These are phyloP conservation scores for Beta corolliflora DNA, from an alignment of 179 eudicot species.

Conservation along the genomic window DNA sequence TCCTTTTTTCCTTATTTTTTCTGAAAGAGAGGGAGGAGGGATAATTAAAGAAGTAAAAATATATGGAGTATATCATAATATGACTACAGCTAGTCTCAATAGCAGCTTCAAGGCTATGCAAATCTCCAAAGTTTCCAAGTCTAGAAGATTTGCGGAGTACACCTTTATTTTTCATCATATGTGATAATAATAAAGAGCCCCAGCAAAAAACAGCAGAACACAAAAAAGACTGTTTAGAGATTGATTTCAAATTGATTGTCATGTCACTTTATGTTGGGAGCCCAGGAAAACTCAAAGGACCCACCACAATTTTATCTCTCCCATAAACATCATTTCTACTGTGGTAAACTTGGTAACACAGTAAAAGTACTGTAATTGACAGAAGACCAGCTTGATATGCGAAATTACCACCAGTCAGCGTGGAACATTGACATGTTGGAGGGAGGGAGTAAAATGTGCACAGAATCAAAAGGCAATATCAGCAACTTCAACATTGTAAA, in stretches of 20 bases:
- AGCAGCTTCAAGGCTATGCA: background rate
- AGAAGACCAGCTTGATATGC: background rate
- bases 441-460: background rate
- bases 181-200: background rate
- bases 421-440: background rate
- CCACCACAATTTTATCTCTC: background rate
- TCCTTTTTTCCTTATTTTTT: background rate
- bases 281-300: background rate
- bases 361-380: background rate
- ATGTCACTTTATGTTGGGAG: background rate
- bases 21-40: background rate
- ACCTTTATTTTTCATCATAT: background rate
- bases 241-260: background rate
- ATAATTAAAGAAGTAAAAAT: background rate
- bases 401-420: background rate
- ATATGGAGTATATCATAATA: background rate
- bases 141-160: background rate
- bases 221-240: background rate
- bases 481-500: background rate
- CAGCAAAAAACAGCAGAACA: background rate
- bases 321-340: background rate
- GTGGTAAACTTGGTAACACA: background rate
- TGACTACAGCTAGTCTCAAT: background rate
- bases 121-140: background rate
- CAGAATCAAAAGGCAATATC: constrained; percentile 9